A percentile compares a stretch with the other conserved stretches of the same genome.
These are phyloP conservation scores for Ophiostoma angusticollis DNA, from an alignment of 2,329 filamentous ascomycete genomes.

Conservation along the genomic window DNA sequence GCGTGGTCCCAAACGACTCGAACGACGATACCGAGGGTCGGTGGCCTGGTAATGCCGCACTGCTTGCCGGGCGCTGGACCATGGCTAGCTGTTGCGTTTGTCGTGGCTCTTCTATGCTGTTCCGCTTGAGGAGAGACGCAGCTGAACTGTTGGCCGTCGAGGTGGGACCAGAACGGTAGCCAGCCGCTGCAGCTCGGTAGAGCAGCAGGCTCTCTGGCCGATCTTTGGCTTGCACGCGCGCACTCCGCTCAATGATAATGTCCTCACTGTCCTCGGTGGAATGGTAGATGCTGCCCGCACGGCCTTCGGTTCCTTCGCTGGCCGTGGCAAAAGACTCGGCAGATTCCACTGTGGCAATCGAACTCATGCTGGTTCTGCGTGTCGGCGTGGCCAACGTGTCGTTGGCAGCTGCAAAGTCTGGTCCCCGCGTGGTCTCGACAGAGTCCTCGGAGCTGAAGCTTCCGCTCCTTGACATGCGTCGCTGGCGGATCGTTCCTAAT, in stretches of 20 bases:
- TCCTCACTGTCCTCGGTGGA: constrained; percentile 7
- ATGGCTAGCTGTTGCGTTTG: constrained; percentile 9
- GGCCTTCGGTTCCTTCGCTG: constrained; percentile 38
- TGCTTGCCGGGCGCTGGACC: constrained; percentile 29
- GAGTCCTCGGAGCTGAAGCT: constrained; percentile 49
- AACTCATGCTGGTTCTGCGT: constrained; percentile 14
- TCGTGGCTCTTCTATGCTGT: constrained; percentile 12
- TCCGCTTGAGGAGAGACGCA: constrained; percentile 2
- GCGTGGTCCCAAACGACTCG: constrained; percentile 44
- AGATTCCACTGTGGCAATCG: constrained; percentile 26
- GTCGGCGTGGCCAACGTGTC: constrained; percentile 5
- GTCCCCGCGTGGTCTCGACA: constrained; percentile 46
- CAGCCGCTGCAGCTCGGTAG: background rate
- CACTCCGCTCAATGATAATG: too few species aligned
- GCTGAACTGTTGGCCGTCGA: background rate
- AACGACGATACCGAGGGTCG: constrained; percentile 45
- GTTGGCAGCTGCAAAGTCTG: constrained; percentile 18
- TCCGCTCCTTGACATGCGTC: constrained; percentile 31
- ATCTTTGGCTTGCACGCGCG: too few species aligned
- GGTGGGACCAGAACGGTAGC: background rate
- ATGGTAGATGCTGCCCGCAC: constrained; percentile 23
- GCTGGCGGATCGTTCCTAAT: constrained; percentile 60
- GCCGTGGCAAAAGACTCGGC: constrained; percentile 45
- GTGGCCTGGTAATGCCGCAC: constrained; percentile 28
- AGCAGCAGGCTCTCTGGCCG: constrained; percentile 1